Evolutionary conservation across 352 stramenopile species (phyloP), one percentile per base, ranked within the genome.

Genomic region (Aphanomyces astaci): DNA sequence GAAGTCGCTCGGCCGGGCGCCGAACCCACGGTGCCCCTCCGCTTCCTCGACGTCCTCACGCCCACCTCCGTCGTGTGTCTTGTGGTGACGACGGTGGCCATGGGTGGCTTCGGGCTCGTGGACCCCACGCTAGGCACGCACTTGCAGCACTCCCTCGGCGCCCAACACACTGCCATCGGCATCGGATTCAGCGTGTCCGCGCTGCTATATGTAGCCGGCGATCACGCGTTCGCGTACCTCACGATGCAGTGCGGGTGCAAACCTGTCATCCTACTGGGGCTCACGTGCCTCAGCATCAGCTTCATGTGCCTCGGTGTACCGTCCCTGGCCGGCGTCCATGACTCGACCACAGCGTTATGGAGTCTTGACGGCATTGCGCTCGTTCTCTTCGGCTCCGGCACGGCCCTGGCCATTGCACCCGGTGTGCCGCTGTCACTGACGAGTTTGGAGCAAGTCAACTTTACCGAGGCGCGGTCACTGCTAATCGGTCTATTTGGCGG

Each of bases 91-190:
- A 69, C 74, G 4, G 83, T 88, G 49, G 72, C 78, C 17, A 90
- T 90, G 82, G 76, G 76, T 27, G 82, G 79, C 19, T 89, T 90
- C 56, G 82, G 82, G 5, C 86, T 90, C 63, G 86, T 90, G 36
- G 82, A 90, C 28, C 82, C 80, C 36, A 82, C 84, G 48, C 66
- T 90, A 30, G 80, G 82, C 39, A 74, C 76, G 5, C 82, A 90
- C 59, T 63, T 90, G 33, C 72, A 88, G 66, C 77, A 74, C 28
- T 75, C 83, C 33, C 72, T 90, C 30, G 82, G 80, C 0, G 80
- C 73, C 0, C 77, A 88, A 68, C 77, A 89, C 71, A 49, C 87
- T 25, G 78, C 78, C 2, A 68, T 90, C n/a, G 80, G 82, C 10
- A 66, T 88, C 40, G 82, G 79, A 28, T 90, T 90, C 67, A 79